Conservation (phyloP, 495 filamentous ascomycete genomes). For the Aspergillus diversus region DNA sequence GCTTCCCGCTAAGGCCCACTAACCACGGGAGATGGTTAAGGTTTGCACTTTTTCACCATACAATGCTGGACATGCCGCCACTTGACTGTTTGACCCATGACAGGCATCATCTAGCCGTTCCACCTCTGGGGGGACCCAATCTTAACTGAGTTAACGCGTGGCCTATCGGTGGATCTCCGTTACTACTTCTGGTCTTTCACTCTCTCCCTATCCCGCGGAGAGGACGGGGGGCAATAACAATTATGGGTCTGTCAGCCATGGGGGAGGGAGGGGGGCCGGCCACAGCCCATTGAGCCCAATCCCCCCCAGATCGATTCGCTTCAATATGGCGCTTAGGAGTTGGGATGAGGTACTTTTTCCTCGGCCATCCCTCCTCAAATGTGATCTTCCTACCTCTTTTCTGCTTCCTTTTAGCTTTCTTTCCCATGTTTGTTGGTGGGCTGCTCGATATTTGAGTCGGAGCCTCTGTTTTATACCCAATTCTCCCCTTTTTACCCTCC, state of each 20-base stretch:
- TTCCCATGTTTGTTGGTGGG: background rate
- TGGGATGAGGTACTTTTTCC: background rate
- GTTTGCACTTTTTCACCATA: constrained; percentile 2
- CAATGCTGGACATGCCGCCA: background rate
- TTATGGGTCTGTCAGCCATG: background rate
- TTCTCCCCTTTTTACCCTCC: background rate
- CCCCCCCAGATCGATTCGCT: background rate
- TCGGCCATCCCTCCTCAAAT: background rate
- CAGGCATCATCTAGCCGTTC: background rate
- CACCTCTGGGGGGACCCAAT: constrained; percentile 3
- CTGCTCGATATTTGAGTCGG: background rate
- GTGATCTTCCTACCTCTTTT: background rate
- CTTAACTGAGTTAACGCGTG: constrained; percentile 21
- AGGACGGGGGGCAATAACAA: background rate
- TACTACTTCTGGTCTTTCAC: background rate
- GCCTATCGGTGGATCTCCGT: constrained; percentile 13
- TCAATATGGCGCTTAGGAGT: background rate
- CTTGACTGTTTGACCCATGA: background rate
- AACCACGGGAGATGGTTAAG: constrained; percentile 13
- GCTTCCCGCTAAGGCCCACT: constrained; percentile 23
- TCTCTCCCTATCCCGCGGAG: background rate
- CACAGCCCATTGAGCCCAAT: background rate
- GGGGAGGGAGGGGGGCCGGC: background rate
- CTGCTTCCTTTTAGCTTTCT: background rate
- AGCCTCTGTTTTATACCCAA: background rate